Percentiles rank a stretch among this genome's conserved stretches.
phyloP scores from a whole-genome alignment of 345 rosid genomes.

The Ailanthus altissimus region DNA sequence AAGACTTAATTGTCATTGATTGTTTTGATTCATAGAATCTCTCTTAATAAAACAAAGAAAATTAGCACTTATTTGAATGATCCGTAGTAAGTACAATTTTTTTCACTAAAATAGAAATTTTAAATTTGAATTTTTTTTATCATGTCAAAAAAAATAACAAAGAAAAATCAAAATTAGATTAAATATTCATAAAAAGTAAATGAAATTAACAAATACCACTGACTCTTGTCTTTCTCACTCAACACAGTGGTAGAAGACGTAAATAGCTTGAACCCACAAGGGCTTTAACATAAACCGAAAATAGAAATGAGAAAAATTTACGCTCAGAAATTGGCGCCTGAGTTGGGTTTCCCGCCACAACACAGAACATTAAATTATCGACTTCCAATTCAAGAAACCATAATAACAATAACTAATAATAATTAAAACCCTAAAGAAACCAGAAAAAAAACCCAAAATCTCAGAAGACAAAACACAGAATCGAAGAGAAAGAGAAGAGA shows the following conservation, averaged over 20 bases:
- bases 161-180: too few relatives aligned
- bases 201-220: too few relatives aligned
- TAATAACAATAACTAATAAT: background rate
- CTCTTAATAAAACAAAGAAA: too few relatives aligned
- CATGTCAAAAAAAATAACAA: too few relatives aligned
- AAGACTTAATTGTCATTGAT: too few relatives aligned
- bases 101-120: too few relatives aligned
- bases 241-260: background rate
- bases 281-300: background rate
- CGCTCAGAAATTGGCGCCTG: constrained; percentile 12
- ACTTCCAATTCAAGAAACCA: background rate
- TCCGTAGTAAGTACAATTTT: too few relatives aligned
- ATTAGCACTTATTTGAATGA: too few relatives aligned
- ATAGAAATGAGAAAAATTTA: background rate
- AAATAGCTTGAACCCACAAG: background rate
- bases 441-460: background rate
- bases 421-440: constrained; percentile 15
- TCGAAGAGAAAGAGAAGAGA: background rate
- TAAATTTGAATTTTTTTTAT: too few relatives aligned
- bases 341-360: constrained; percentile 4
- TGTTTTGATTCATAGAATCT: too few relatives aligned
- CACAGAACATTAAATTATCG: background rate
- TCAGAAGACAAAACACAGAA: background rate
- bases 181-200: too few relatives aligned
- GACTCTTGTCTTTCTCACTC: too few relatives aligned